These are phyloP conservation scores for Kurtzmaniella fragi DNA, from an alignment of 805 yeast genomes.

Conservation along the genomic window DNA sequence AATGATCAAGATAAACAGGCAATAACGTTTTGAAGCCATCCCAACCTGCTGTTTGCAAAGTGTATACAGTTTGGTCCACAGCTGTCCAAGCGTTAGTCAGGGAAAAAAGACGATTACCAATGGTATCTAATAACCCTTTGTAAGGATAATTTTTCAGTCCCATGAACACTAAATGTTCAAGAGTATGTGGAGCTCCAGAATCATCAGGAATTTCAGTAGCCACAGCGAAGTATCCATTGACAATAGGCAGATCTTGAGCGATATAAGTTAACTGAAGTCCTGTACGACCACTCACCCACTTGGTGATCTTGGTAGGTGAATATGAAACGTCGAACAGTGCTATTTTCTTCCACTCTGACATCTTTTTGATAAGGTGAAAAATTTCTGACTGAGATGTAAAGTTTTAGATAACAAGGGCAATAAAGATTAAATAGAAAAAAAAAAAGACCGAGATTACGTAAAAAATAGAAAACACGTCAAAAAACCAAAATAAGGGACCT, in stretches of 20 bases:
- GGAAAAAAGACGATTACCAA: conserved; percentile 80
- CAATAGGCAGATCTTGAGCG: conserved; percentile 78
- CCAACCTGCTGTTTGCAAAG: conserved; percentile 93
- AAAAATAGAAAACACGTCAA: too few relatives aligned
- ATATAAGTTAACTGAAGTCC: conserved; percentile 78
- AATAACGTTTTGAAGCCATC: conserved; percentile 80
- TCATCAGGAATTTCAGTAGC: conserved; percentile 88
- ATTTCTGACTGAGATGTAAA: too few relatives aligned
- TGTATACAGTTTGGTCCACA: conserved; percentile 92
- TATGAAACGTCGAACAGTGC: conserved; percentile 60
- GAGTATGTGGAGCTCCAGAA: conserved; percentile 91
- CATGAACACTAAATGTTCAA: conserved; percentile 93
- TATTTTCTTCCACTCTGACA: conserved; percentile 14
- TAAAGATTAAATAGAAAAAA: too few relatives aligned
- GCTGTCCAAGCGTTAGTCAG: conserved; percentile 96
- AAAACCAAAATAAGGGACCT: too few relatives aligned
- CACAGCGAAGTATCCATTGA: conserved; percentile 92
- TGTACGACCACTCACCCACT: conserved; percentile 75
- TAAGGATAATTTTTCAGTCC: conserved; percentile 87
- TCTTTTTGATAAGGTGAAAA: too few relatives aligned
- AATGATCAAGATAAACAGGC: conserved; percentile 88
- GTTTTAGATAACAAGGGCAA: too few relatives aligned
- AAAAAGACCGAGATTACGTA: too few relatives aligned
- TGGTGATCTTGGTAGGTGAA: conserved; percentile 65
- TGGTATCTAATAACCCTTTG: conserved; percentile 82